Evolutionary conservation across 2,329 filamentous ascomycete genomes (phyloP).

Genomic region (Annulohypoxylon truncatum): DNA sequence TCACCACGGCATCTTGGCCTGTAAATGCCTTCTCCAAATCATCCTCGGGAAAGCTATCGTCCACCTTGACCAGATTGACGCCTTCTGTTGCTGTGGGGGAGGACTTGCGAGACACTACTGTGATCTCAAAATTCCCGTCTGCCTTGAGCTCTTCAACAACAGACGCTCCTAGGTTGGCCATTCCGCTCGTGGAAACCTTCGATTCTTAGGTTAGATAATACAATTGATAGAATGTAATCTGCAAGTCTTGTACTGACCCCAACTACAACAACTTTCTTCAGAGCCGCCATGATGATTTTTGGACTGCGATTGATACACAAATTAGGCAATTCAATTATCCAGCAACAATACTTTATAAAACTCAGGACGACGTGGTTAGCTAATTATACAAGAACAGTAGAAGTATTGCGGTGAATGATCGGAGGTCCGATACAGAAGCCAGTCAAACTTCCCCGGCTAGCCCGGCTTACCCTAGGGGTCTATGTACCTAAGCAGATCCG

Average conservation of each 20-base stretch:
- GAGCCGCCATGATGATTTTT: neutral
- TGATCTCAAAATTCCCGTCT: slow-evolving; percentile 1
- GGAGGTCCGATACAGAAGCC: neutral
- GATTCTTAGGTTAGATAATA: neutral
- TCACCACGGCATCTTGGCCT: slow-evolving; percentile 8
- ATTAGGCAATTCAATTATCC: neutral
- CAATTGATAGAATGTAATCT: neutral
- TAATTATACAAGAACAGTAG: neutral
- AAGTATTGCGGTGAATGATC: neutral
- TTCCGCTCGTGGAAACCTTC: neutral
- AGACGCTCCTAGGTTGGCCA: slow-evolving; percentile 2
- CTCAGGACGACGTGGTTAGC: neutral
- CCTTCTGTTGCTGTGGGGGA: neutral
- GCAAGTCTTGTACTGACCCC: neutral
- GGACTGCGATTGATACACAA: neutral
- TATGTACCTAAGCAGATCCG: neutral
- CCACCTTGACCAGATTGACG: slow-evolving; percentile 7
- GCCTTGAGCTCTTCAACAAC: slow-evolving; percentile 1
- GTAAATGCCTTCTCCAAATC: neutral
- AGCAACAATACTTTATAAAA: neutral
- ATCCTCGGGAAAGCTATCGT: neutral
- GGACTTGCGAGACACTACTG: slow-evolving; percentile 4
- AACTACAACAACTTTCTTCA: neutral
- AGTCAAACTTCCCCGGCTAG: neutral
- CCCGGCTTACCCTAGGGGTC: neutral